Conservation (phyloP, 768 basidiomycete genomes). For the Lactarius tabidus region DNA sequence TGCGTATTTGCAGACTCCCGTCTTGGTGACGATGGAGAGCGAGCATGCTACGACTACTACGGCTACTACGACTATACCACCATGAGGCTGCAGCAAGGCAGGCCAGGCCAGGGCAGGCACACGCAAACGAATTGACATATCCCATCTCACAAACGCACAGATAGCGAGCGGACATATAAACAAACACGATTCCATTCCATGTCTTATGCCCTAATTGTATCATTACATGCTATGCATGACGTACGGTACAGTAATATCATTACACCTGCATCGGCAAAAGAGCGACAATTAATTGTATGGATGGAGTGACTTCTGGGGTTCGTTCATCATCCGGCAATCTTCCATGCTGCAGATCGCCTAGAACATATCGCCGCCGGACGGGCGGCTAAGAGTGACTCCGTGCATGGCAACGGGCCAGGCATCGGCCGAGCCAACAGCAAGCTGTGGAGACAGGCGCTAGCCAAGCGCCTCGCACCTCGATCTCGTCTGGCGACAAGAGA, state of each 20-base stretch:
- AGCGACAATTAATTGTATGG: no score
- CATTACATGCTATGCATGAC: background rate
- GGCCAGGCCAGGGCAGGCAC: background rate
- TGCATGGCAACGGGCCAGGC: background rate
- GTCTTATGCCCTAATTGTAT: no score
- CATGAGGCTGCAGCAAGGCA: background rate
- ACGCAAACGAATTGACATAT: background rate
- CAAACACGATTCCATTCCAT: background rate
- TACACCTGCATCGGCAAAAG: background rate
- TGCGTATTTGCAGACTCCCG: conserved; percentile 14
- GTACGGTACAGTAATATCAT: background rate
- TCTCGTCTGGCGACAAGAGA: background rate
- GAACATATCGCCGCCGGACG: background rate
- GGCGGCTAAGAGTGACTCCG: background rate
- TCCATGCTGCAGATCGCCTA: background rate
- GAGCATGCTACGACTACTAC: background rate
- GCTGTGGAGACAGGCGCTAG: background rate
- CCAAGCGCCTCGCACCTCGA: background rate
- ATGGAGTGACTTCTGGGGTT: background rate
- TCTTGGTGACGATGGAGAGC: conserved; percentile 16
- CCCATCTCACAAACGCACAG: background rate
- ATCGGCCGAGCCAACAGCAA: background rate
- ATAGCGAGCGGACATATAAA: background rate
- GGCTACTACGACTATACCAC: background rate
- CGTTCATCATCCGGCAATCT: background rate